phyloP scores from a whole-genome alignment of 139 green algal genomes.

The Micractinium sp. region DNA sequence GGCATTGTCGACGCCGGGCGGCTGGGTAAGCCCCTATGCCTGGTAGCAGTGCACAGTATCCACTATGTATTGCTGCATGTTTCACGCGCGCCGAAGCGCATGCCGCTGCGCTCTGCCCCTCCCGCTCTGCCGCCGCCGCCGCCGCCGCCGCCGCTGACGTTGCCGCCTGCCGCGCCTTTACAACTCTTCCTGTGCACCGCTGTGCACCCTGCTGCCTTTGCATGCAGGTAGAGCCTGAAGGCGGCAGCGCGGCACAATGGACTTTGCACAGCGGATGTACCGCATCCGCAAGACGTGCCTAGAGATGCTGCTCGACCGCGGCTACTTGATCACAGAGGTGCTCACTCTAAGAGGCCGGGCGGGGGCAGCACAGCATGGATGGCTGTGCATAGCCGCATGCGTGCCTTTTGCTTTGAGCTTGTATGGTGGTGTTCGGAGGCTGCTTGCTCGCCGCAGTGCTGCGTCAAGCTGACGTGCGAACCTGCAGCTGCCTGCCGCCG shows the following conservation, averaged over 20 bases:
- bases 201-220: background rate
- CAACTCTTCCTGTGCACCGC: background rate
- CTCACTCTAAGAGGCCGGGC: no score
- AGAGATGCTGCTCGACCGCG: slow-evolving; percentile 92
- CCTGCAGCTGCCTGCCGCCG: background rate
- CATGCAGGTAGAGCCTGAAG: background rate
- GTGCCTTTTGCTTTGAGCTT: background rate
- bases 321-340: slow-evolving; percentile 87
- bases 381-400: no score
- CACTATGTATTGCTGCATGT: background rate
- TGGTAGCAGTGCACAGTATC: background rate
- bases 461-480: background rate
- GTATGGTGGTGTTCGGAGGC: background rate
- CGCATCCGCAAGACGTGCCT: slow-evolving; percentile 78
- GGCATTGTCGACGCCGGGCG: no score
- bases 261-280: slow-evolving; percentile 21
- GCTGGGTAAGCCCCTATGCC: background rate
- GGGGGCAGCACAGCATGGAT: background rate
- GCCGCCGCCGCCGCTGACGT: background rate
- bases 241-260: background rate
- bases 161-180: background rate
- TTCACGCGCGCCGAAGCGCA: background rate
- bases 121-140: background rate
- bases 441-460: background rate
- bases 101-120: no score